phyloP scores from a whole-genome alignment of 2,329 filamentous ascomycete species.

The Fusarium sp. region DNA sequence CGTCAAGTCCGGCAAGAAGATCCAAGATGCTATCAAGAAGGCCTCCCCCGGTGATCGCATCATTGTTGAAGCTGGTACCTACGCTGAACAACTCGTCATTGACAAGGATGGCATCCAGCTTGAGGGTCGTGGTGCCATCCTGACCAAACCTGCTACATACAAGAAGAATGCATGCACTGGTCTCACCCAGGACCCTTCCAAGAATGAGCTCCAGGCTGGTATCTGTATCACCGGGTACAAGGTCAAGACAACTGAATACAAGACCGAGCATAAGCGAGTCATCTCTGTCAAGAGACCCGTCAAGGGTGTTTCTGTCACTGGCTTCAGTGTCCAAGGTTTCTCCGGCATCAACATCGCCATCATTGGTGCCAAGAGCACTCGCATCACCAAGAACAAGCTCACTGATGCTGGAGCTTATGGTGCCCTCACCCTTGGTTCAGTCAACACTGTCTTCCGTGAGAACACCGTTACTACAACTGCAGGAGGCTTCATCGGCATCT shows the following conservation, averaged over 20 bases:
- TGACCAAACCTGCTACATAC: conserved; percentile 43
- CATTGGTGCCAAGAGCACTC: conserved; percentile 48
- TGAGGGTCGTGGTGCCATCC: conserved; percentile 45
- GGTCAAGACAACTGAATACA: conserved; percentile 44
- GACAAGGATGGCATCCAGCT: conserved; percentile 51
- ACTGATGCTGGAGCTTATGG: conserved; percentile 47
- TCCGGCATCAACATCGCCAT: conserved; percentile 54
- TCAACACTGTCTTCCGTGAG: conserved; percentile 44
- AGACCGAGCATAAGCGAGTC: conserved; percentile 50
- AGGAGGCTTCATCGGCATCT: conserved; percentile 49
- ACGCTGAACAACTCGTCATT: conserved; percentile 53
- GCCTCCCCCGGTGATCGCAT: conserved; percentile 50
- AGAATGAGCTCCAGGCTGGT: conserved; percentile 40
- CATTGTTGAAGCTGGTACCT: conserved; percentile 50
- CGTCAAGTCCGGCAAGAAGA: conserved; percentile 42
- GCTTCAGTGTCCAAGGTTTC: conserved; percentile 51
- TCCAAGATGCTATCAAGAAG: conserved; percentile 49
- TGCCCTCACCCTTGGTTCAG: conserved; percentile 52
- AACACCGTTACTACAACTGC: conserved; percentile 46
- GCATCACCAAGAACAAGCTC: conserved; percentile 33
- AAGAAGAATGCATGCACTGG: conserved; percentile 50
- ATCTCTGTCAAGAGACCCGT: conserved; percentile 43
- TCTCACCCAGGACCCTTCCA: conserved; percentile 40
- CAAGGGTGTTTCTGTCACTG: conserved; percentile 50
- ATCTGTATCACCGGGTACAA: conserved; percentile 53